Base-by-base conservation (phyloP, 2,329 filamentous ascomycete species). In the Aspergillus sclerotialis region DNA sequence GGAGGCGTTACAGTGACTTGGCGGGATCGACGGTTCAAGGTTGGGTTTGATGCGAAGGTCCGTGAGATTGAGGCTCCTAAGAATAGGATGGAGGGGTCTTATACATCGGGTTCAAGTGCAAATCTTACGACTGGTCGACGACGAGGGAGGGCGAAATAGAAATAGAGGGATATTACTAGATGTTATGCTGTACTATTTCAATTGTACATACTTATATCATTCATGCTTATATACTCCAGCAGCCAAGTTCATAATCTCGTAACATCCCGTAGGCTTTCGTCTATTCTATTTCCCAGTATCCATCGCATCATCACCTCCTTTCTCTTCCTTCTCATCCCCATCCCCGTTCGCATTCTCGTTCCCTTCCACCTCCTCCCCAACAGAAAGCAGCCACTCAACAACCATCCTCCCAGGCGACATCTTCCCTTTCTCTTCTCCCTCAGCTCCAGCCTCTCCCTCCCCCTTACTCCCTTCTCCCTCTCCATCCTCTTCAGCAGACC, bases 1-100 rank as follows among this genome's bases (percentile, higher is more conserved):
- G 82, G 90, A n/a, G 92, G 92, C 0, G 78, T 83, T 2, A 90
- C 80, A 0, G 86, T 98, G 0, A 76, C 76, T 33, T 98, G 92
- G 93, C 71, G 92, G 36, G 90, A 89, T 0, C 81, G 80, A 51
- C 74, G 69, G 17, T 96, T 96, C 56, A 76, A 75, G 49, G 89
- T 96, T 1, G 78, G 82, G 2, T 72, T 86, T 47, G 84, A 96
- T 56, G 90, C 90, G 72, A 84, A 80, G 32, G 90, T 94, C 16
- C 70, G 76, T 45, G 77, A 79, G 48, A 67, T 76, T 30, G 44
- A 58, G 24, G 15, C 37, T 9, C 13, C 12, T 11, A 33, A 33
- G n/a, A 30, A 36, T 2, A 32, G 40, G n/a, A 32, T 34, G n/a
- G 50, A 48, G 30, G 47, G 43, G 4, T 54, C 47, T 13, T 50